Conservation (phyloP, 2,329 filamentous ascomycete genomes). For the Lecanicillium sp. region DNA sequence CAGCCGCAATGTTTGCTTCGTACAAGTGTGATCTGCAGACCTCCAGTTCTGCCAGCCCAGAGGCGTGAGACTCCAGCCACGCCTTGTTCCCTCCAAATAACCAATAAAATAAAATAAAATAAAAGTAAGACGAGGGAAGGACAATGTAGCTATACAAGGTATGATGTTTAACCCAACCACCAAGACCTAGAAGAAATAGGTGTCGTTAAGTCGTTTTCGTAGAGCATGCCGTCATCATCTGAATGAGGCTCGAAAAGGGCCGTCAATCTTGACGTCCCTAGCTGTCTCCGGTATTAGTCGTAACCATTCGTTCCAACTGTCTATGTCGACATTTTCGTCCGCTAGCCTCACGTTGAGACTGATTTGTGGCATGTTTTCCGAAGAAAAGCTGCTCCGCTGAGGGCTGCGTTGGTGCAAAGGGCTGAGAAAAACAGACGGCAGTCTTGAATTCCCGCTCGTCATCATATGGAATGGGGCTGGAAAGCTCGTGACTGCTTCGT, state of each 20-base stretch:
- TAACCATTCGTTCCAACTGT: conserved; percentile 53
- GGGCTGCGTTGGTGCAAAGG: conserved; percentile 40
- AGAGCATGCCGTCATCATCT: conserved; percentile 13
- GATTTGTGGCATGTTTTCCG: conserved; percentile 41
- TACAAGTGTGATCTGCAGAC: conserved; percentile 4
- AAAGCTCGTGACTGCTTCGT: conserved; percentile 41
- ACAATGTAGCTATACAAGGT: conserved; percentile 5
- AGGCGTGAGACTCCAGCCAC: neutral
- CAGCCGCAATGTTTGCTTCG: conserved; percentile 6
- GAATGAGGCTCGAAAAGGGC: conserved; percentile 34
- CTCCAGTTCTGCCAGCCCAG: neutral
- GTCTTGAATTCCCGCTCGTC: conserved; percentile 44
- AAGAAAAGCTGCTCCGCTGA: conserved; percentile 32
- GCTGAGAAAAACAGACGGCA: conserved; percentile 51
- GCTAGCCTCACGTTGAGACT: conserved; percentile 45
- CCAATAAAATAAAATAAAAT: neutral
- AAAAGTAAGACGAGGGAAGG: neutral
- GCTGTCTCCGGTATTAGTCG: conserved; percentile 52
- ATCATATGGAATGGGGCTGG: conserved; percentile 52
- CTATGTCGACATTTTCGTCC: conserved; percentile 45
- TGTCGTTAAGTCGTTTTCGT: neutral
- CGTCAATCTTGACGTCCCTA: conserved; percentile 49
- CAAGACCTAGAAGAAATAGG: neutral
- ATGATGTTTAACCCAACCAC: neutral
- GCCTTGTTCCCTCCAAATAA: neutral